Base-by-base conservation (phyloP, 805 yeast species). In the Zygoascus flipseniorum region DNA sequence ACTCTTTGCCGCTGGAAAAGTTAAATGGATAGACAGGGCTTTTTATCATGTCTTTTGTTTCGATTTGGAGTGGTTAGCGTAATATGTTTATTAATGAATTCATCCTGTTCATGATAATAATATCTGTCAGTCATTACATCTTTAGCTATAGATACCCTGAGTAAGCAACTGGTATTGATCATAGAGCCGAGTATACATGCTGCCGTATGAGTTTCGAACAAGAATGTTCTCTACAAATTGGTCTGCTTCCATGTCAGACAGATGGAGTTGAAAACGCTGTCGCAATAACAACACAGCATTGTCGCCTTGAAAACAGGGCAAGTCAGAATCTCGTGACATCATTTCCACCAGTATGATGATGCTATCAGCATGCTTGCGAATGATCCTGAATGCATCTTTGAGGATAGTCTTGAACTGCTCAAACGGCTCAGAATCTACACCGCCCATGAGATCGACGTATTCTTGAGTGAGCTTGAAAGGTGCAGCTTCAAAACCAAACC, bases 401-500 rank as follows among this genome's bases (percentile, higher is more conserved):
- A 87, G 79, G 13, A 88, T 65, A 5, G 73, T 65, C 41, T 79
- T 79, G 70, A 87, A 93, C 52, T 75, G 74, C 42, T 70, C 65
- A 69, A 80, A 93, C 50, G 77, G 70, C 20, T 73, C 77, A 18
- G 89, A 79, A 1, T 80, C 83, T 0, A 76, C 52, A 0, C 98
- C 98, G 10, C 95, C 99, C 60, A 93, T 67, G 3, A 93, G 68
- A 32, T 90, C 97, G 20, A 92, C 81, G 61, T 93, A 93, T 63
- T 93, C 99, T 55, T 76, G 75, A 0, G 98, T 89, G 16, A 93
- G 74, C 66, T 93, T 93, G 75, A 93, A 93, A 1, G 99, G 97
- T 1, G 98, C 97, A 1, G 97, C 95, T 65, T 93, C 99, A 67
- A 93, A 90, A 0, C 97, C 97, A 53, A 93, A 89, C 48, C 96